Base-by-base conservation (phyloP, 2,329 filamentous ascomycete genomes). In the Camillea tinctor region DNA sequence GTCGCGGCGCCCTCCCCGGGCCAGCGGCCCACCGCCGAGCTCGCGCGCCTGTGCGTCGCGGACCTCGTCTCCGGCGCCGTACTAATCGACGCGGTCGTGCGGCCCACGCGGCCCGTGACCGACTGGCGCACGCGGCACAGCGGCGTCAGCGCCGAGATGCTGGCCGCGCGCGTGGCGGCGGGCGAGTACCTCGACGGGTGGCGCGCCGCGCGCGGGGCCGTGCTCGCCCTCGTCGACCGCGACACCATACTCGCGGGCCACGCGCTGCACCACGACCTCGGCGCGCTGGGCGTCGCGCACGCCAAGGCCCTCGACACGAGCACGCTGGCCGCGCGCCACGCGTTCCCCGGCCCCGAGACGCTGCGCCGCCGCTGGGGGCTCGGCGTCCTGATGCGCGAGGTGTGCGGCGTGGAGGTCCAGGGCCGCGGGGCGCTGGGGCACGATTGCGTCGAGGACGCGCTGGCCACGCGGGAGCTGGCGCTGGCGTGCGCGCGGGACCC, bases 211-310 rank as follows among this genome's bases (percentile, higher is more conserved):
- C 77, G 81, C 1, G 58, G 65, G 2, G 69, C 69, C 51, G 67
- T 84, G 4, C 81, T 77, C 71, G 64, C 72, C 20, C 70, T 74
- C 57, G 74, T 79, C 36, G 77, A 82, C 60, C 59, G 61, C 0
- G 57, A 77, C 7, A 84, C 82, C 0, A 73, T 84, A 1, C 66
- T 84, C 7, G 67, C 83, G 8, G 82, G 82, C 1, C 82, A 84
- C 55, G 69, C 76, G 3, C 67, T 83, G 3, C 60, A 78, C 6
- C 66, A 79, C 55, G 81, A 84, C 59, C 68, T 84, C 0, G 67
- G 74, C 6, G 74, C 75, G 1, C 67, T 84, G 13, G 72, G 76
- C 2, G 74, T 83, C 9, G 63, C 74, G 0, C 80, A 83, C 62
- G 51, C 60, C 1, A 71, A 67, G 19, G 69, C 82, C 19, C 74